Percentiles rank a stretch among this genome's conserved stretches.
Evolutionary conservation across 2,329 filamentous ascomycete species (phyloP).

Genomic region (Cyanodermella asteris): DNA sequence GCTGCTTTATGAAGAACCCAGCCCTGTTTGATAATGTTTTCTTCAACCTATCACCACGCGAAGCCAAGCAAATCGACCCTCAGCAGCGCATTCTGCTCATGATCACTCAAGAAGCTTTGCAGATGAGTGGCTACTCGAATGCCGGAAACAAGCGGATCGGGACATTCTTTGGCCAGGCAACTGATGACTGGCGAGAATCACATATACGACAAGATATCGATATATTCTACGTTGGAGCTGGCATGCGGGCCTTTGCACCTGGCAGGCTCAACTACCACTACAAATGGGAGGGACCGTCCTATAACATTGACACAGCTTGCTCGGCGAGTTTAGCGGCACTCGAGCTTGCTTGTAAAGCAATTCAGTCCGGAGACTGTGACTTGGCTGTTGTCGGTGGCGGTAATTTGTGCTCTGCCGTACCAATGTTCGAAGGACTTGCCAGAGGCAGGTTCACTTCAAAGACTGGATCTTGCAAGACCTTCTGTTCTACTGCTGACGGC

Average conservation of each 20-base stretch:
- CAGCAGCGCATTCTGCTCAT: slow-evolving; percentile 4
- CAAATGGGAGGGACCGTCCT: slow-evolving; percentile 10
- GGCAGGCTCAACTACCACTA: slow-evolving; percentile 11
- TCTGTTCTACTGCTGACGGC: slow-evolving; percentile 10
- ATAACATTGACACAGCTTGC: slow-evolving; percentile 16
- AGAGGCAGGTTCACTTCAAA: slow-evolving; percentile 3
- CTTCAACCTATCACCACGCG: slow-evolving; percentile 4
- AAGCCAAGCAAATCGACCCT: slow-evolving; percentile 5
- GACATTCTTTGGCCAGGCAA: slow-evolving; percentile 3
- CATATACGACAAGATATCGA: slow-evolving; percentile 4
- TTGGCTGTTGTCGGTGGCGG: slow-evolving; percentile 17
- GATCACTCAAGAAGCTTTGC: slow-evolving; percentile 3
- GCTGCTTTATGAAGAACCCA: slow-evolving; percentile 2
- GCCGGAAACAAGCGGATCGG: slow-evolving; percentile 2
- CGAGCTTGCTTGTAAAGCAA: slow-evolving; percentile 11
- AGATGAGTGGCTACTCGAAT: slow-evolving; percentile 4
- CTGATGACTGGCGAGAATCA: slow-evolving; percentile 6
- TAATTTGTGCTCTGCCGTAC: slow-evolving; percentile 10
- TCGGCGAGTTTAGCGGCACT: slow-evolving; percentile 13
- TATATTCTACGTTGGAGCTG: slow-evolving; percentile 5
- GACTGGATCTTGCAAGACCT: slow-evolving; percentile 9
- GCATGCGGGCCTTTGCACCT: slow-evolving; percentile 9
- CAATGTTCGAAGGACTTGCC: slow-evolving; percentile 1
- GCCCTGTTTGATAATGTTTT: slow-evolving; percentile 4
- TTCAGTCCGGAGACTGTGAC: slow-evolving; percentile 11